Base-by-base conservation (phyloP, 495 filamentous ascomycete species). In the Podospora appendiculata region DNA sequence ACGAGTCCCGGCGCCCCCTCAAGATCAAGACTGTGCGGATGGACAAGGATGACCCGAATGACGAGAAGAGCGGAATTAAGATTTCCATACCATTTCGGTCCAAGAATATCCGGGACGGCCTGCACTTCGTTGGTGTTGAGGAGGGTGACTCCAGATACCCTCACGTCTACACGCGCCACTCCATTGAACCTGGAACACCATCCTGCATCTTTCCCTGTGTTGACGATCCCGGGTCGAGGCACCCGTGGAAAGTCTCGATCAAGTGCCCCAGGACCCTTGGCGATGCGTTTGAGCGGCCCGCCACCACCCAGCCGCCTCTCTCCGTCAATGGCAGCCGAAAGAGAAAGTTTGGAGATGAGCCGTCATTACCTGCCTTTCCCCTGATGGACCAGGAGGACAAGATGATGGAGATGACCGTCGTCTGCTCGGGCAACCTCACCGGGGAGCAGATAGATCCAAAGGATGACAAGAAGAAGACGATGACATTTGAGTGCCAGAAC, bases 131-230 rank as follows among this genome's bases (percentile, higher is more conserved):
- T 19, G 94, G 93, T 2, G 75, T 89, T 33, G 83, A 86, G 45
- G 81, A 83, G 44, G 82, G 81, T 13, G 91, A 96, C 60, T 62
- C 69, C 45, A 78, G 90, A 54, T 97, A 91, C 61, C 91, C 93
- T 0, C 90, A 97, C 65, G 85, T 86, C 1, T 99, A 91, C 64
- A 92, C 94, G 0, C 88, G 84, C 19, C 91, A 90, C 56, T 84
- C 82, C 2, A 65, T 83, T 13, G 83, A 83, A 46, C 81, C 89
- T 6, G 89, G 90, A n/a, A 80, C 79, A 38, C 86, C 89, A 6
- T 91, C 82, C 50, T 86, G 85, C 59, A 79, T 96, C 10, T 97
- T 97, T 58, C 93, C 93, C 9, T 96, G 91, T 57, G 74, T 96
- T 19, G 94, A 97, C 63, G 87, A 95, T 62, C 76, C 83, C 5